phyloP scores from a whole-genome alignment of 1,139 yeast species.

The Yamadazyma dushanensis region DNA sequence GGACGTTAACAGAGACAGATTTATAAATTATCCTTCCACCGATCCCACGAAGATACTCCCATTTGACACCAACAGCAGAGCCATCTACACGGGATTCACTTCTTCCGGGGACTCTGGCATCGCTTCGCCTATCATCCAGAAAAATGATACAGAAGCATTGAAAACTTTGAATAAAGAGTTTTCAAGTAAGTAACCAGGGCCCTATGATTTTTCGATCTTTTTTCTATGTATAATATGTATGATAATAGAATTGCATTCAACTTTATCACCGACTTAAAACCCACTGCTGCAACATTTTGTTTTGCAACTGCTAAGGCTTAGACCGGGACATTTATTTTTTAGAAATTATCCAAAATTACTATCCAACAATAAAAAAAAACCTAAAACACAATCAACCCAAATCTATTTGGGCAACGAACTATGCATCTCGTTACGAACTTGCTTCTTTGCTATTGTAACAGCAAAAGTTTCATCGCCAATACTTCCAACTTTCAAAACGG shows the following conservation, averaged over 20 bases:
- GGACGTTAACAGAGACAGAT: background rate
- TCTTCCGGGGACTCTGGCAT: conserved; percentile 1
- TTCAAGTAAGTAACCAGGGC: conserved; percentile 9
- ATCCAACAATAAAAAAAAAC: too few species aligned
- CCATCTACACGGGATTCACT: background rate
- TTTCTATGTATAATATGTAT: conserved; percentile 1
- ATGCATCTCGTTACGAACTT: too few species aligned
- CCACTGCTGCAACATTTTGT: background rate
- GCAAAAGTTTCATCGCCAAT: too few species aligned
- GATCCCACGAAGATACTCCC: too few species aligned
- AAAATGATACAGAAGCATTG: conserved; percentile 14
- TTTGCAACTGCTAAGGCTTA: background rate
- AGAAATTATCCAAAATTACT: too few species aligned
- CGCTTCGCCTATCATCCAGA: conserved; percentile 9
- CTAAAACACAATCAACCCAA: background rate
- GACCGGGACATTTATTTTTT: too few species aligned
- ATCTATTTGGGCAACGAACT: too few species aligned
- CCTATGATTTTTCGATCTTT: too few species aligned
- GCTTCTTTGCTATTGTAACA: too few species aligned
- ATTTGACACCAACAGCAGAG: background rate
- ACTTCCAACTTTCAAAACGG: too few species aligned
- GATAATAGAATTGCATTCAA: background rate
- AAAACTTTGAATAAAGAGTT: conserved; percentile 17
- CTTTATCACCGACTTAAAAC: too few species aligned
- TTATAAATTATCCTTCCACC: background rate